These are phyloP conservation scores for Fusarium austroafricanum DNA, from an alignment of 2,329 filamentous ascomycete genomes.

Conservation along the genomic window DNA sequence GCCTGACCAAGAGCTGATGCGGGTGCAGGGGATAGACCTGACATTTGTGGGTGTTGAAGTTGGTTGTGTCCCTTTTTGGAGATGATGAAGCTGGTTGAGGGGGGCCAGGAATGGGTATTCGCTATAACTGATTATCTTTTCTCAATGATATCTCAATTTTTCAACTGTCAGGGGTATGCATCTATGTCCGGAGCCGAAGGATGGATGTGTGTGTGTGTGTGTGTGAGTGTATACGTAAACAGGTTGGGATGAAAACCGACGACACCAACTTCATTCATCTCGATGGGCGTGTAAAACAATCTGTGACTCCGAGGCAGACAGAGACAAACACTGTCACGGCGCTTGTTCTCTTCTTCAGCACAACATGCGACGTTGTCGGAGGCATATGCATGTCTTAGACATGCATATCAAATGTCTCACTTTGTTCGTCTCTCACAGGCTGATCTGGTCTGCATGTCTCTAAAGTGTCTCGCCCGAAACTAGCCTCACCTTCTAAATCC, in stretches of 20 bases:
- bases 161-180: conserved; percentile 16
- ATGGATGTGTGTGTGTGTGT: conserved; percentile 6
- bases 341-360: conserved; percentile 32
- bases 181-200: conserved; percentile 22
- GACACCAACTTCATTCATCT: conserved; percentile 1
- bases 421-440: conserved; percentile 51
- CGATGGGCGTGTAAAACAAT: not conserved
- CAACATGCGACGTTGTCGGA: conserved; percentile 41
- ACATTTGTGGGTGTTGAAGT: conserved; percentile 24
- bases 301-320: not conserved
- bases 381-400: conserved; percentile 51
- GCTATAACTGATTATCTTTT: conserved; percentile 34
- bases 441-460: conserved; percentile 46
- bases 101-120: conserved; percentile 16
- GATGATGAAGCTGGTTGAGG: conserved; percentile 22
- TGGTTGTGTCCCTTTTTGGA: conserved; percentile 21
- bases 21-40: conserved; percentile 33
- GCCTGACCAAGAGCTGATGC: conserved; percentile 41
- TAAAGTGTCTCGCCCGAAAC: conserved; percentile 43
- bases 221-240: conserved; percentile 4
- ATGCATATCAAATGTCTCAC: conserved; percentile 54
- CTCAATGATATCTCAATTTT: conserved; percentile 10
- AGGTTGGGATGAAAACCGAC: not conserved
- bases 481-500: conserved; percentile 22
- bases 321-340: conserved; percentile 4